Evolutionary conservation across 2,329 filamentous ascomycete genomes (phyloP).

Genomic region (Xenosphaeropsis pyriputrescens): DNA sequence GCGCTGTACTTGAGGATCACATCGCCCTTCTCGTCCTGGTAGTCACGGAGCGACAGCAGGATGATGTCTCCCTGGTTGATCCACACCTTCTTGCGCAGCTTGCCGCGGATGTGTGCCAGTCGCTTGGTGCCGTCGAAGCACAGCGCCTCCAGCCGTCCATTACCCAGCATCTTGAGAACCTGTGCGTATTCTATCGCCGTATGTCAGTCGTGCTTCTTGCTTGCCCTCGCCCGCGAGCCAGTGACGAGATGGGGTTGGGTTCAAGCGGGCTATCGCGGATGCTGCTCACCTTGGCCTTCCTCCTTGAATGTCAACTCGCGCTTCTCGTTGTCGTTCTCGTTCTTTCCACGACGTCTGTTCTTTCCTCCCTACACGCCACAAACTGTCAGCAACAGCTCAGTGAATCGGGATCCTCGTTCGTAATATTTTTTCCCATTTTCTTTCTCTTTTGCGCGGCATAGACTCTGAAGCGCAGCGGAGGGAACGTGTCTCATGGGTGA

Average conservation of each 20-base stretch:
- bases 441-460: not conserved
- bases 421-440: too few relatives aligned
- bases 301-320: slow-evolving; percentile 98
- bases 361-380: slow-evolving; percentile 62
- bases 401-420: too few relatives aligned
- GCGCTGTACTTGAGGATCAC: slow-evolving; percentile 91
- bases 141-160: slow-evolving; percentile 76
- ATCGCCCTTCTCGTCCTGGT: slow-evolving; percentile 88
- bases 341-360: slow-evolving; percentile 96
- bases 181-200: slow-evolving; percentile 53
- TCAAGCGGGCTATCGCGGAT: not conserved
- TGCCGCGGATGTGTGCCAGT: slow-evolving; percentile 77
- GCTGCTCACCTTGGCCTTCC: slow-evolving; percentile 63
- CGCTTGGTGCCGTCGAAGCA: slow-evolving; percentile 93
- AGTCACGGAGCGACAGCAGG: slow-evolving; percentile 74
- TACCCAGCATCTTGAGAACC: slow-evolving; percentile 90
- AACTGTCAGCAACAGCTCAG: not conserved
- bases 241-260: too few relatives aligned
- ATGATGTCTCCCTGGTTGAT: slow-evolving; percentile 98
- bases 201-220: too few relatives aligned
- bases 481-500: slow-evolving; percentile 1
- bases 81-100: slow-evolving; percentile 99
- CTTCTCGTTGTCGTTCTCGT: slow-evolving; percentile 98
- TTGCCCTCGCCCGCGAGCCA: too few relatives aligned
- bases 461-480: not conserved